Evolutionary conservation across 208 protist genomes (phyloP), one percentile per base, ranked within the genome.

Genomic region (Trichomonas tenax): DNA sequence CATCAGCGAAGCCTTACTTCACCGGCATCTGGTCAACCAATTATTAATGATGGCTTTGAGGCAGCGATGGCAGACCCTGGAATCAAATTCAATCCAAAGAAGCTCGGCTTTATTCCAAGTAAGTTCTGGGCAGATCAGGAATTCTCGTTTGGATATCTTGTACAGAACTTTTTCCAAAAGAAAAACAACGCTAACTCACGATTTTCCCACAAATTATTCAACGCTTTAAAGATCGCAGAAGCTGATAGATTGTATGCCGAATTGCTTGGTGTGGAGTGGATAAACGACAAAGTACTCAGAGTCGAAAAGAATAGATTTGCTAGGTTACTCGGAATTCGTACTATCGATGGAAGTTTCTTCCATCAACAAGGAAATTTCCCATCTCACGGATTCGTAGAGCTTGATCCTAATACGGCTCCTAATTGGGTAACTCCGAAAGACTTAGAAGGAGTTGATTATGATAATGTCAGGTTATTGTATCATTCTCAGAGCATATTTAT

Each of bases 361-460:
- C 86, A 93, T 93, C 86, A 93, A 51, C 86, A 93, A 93, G 86
- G 86, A 9, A 93, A 93, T 31, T 93, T 93, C 86, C 86, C 86
- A n/a, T 93, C 86, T 38, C 86, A 93, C 51, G 86, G 86, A 51
- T 93, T 93, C 31, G 10, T 93, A 36, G 86, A 93, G 17, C 44
- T 93, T n/a, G 86, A 44, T 40, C 17, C 86, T 34, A 48, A 93
- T 58, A 44, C 41, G 2, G 86, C 86, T 0, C 40, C 17, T 38
- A 10, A 48, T 1, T 51, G 34, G 41, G 86, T 93, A 0, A 51
- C 15, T 51, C 15, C 41, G 17, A 26, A 23, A 48, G 86, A 93
- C 40, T 41, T 93, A 14, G 44, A 93, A 9, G 44, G 36, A 26
- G 86, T 93, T 51, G 86, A 93, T 38, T 93, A 51, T 26, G 86